A percentile compares a stretch with the other conserved stretches of the same genome.
Evolutionary conservation across 805 yeast genomes (phyloP).

Genomic region (Naumovozyma castellii): DNA sequence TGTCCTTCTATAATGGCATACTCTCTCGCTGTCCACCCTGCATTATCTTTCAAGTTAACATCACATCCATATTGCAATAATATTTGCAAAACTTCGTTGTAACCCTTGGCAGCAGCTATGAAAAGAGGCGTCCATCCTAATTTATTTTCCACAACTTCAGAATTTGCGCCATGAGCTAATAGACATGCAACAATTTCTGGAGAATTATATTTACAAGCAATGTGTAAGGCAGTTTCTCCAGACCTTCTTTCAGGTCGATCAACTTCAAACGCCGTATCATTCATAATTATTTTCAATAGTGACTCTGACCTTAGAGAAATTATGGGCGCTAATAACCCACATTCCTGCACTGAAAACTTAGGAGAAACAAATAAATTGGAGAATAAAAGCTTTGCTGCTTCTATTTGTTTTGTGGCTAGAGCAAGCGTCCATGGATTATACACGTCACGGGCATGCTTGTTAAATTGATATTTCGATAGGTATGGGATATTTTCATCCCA

Average conservation of each 20-base stretch:
- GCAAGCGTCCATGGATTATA: too few relatives aligned
- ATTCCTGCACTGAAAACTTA: background rate
- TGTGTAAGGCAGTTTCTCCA: slow-evolving; percentile 74
- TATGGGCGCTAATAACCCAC: background rate
- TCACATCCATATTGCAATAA: slow-evolving; percentile 48
- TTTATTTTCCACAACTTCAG: slow-evolving; percentile 65
- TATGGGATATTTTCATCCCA: background rate
- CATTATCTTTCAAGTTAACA: slow-evolving; percentile 53
- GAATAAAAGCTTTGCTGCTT: too few relatives aligned
- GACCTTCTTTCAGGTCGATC: slow-evolving; percentile 51
- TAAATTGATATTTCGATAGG: too few relatives aligned
- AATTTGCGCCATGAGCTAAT: slow-evolving; percentile 51
- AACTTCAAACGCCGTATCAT: slow-evolving; percentile 31
- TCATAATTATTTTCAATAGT: too few relatives aligned
- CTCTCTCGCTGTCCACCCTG: slow-evolving; percentile 97
- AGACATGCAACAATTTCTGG: slow-evolving; percentile 44
- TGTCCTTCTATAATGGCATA: slow-evolving; percentile 91
- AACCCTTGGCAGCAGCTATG: slow-evolving; percentile 84
- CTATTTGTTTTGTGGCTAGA: background rate
- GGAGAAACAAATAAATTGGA: background rate
- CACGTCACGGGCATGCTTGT: too few relatives aligned
- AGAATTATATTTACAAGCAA: slow-evolving; percentile 61
- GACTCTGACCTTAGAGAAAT: background rate
- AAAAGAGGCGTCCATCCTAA: slow-evolving; percentile 95
- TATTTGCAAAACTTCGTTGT: slow-evolving; percentile 42